Conservation (phyloP, 2,329 filamentous ascomycete genomes). For the Colletotrichum sp. region DNA sequence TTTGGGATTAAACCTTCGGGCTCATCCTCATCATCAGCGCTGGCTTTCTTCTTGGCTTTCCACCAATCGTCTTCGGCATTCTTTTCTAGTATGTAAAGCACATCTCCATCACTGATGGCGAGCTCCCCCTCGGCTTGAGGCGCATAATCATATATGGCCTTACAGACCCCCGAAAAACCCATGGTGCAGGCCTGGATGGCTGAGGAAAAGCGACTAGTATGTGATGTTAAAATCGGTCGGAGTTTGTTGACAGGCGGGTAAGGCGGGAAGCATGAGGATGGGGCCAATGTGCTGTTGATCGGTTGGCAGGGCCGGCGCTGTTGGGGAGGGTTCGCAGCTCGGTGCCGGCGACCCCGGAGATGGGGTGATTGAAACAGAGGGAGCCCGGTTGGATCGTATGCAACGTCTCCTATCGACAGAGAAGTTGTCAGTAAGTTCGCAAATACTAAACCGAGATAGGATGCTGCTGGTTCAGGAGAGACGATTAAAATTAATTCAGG, state of each 20-base stretch:
- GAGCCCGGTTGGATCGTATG: neutral
- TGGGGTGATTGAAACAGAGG: neutral
- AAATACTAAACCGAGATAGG: too few relatives aligned
- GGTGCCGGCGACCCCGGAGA: slow-evolving; percentile 1
- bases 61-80: slow-evolving; percentile 84
- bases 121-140: slow-evolving; percentile 89
- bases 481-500: neutral
- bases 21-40: slow-evolving; percentile 84
- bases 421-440: neutral
- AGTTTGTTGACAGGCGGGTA: neutral
- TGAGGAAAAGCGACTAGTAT: neutral
- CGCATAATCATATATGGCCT: slow-evolving; percentile 89
- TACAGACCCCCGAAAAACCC: slow-evolving; percentile 92
- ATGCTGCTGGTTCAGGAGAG: neutral
- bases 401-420: neutral
- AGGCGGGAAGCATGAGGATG: neutral
- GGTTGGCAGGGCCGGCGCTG: neutral
- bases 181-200: slow-evolving; percentile 49
- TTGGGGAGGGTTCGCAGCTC: neutral
- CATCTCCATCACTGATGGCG: slow-evolving; percentile 81
- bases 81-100: slow-evolving; percentile 89
- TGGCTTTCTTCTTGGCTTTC: slow-evolving; percentile 92
- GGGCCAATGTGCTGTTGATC: neutral
- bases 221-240: neutral
- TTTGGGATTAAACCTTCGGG: slow-evolving; percentile 89